Evolutionary conservation across 2,329 filamentous ascomycete genomes (phyloP).

Genomic region (Sarocladiaceae sp.): DNA sequence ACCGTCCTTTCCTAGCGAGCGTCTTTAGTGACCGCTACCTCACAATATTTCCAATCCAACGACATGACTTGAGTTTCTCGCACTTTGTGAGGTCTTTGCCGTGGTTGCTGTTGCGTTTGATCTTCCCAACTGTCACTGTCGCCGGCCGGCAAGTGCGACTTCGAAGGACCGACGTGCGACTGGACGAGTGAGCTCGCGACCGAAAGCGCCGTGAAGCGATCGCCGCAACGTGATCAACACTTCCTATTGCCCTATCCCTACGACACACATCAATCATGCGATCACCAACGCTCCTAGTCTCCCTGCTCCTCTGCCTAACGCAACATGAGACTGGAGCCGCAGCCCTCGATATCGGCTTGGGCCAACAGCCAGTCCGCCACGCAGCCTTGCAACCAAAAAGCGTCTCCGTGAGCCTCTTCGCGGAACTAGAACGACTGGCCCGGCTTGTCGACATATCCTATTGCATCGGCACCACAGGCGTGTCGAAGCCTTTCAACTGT

Average conservation of each 20-base stretch:
- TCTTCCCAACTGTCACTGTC: neutral
- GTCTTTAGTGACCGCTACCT: neutral
- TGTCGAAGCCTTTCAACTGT: slow-evolving; percentile 79
- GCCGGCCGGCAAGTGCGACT: neutral
- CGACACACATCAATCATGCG: neutral
- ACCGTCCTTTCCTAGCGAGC: no score
- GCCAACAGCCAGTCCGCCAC: slow-evolving; percentile 13
- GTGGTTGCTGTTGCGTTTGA: neutral
- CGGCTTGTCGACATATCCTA: slow-evolving; percentile 92
- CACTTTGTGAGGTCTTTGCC: neutral
- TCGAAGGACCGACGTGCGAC: neutral
- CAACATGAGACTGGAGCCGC: slow-evolving; percentile 16
- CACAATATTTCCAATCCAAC: neutral
- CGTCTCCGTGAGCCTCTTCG: slow-evolving; percentile 64
- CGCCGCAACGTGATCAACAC: neutral
- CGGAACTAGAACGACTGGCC: slow-evolving; percentile 80
- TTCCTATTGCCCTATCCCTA: neutral
- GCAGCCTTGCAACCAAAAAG: slow-evolving; percentile 9
- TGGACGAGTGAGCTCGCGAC: neutral
- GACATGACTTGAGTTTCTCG: neutral
- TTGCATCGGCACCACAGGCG: slow-evolving; percentile 81
- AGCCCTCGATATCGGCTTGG: slow-evolving; percentile 10
- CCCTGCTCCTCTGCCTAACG: slow-evolving; percentile 1
- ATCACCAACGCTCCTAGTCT: neutral
- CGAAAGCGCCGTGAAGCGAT: neutral